These are phyloP conservation scores for Hemileia vastatrix DNA, from an alignment of 1,284 basidiomycete genomes.

Conservation along the genomic window DNA sequence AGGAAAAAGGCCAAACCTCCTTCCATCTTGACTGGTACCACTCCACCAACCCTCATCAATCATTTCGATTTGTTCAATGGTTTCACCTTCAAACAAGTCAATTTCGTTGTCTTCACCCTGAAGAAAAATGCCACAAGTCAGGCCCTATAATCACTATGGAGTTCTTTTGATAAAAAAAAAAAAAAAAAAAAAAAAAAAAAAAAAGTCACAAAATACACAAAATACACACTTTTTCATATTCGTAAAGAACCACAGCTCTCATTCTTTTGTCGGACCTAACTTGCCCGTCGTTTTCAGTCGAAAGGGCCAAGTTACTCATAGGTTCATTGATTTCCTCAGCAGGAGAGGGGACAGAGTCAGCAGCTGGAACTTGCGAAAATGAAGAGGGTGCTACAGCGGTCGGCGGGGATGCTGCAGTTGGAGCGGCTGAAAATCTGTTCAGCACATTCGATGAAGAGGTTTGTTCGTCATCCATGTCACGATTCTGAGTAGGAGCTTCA, in stretches of 20 bases:
- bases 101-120: slow-evolving; percentile 69
- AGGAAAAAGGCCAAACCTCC: slow-evolving; percentile 61
- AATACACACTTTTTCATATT: slow-evolving; percentile 55
- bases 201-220: no score
- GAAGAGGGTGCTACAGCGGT: neutral
- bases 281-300: slow-evolving; percentile 9
- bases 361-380: neutral
- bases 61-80: slow-evolving; percentile 69
- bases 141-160: no score
- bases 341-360: slow-evolving; percentile 6
- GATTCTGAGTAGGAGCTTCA: neutral
- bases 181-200: no score
- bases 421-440: slow-evolving; percentile 1
- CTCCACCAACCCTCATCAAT: slow-evolving; percentile 60
- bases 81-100: slow-evolving; percentile 64
- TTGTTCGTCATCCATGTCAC: slow-evolving; percentile 19
- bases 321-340: slow-evolving; percentile 24
- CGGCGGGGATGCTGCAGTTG: neutral
- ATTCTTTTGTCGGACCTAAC: slow-evolving; percentile 26
- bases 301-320: slow-evolving; percentile 24
- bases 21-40: slow-evolving; percentile 58
- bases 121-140: neutral
- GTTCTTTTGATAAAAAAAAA: no score
- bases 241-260: slow-evolving; percentile 56
- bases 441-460: neutral